A percentile compares a stretch with the other conserved stretches of the same genome.
Evolutionary conservation across 306 rosid species (phyloP).

Genomic region (Dryas drummondii): DNA sequence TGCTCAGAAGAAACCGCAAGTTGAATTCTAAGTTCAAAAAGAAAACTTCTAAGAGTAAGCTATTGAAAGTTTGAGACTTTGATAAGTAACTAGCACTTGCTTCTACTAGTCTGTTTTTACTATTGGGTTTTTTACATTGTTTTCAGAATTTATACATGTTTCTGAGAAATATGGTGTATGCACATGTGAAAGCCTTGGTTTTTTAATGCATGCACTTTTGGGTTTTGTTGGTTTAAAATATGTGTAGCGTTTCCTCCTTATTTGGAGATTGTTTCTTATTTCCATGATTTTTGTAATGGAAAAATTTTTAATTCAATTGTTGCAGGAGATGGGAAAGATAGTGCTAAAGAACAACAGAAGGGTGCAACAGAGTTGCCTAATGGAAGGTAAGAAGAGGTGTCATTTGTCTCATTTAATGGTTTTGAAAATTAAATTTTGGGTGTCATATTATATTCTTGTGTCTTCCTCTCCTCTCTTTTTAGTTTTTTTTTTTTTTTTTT

Average conservation of each 20-base stretch:
- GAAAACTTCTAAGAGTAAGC: constrained; percentile 76
- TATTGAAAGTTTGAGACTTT: not conserved
- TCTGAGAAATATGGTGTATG: not conserved
- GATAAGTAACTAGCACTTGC: not conserved
- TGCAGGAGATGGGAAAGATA: constrained; percentile 38
- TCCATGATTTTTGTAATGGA: constrained; percentile 9
- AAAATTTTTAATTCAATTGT: constrained; percentile 19
- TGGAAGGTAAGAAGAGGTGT: constrained; percentile 46
- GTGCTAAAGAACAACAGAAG: constrained; percentile 41
- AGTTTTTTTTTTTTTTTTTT: not conserved
- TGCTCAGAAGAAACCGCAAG: constrained; percentile 66
- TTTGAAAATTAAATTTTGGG: not conserved
- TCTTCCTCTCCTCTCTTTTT: not conserved
- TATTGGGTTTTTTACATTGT: not conserved
- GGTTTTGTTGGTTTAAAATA: not conserved
- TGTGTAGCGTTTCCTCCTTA: not conserved
- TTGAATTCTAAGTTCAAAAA: constrained; percentile 69
- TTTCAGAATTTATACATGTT: not conserved
- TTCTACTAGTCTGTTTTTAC: not conserved
- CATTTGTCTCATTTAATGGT: not conserved
- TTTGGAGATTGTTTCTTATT: constrained; percentile 2
- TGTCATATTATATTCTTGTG: not conserved
- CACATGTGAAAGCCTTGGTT: not conserved
- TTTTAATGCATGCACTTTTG: not conserved
- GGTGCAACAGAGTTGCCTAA: constrained; percentile 42